phyloP scores from a whole-genome alignment of 805 yeast genomes.

The Yarrowia sp. region DNA sequence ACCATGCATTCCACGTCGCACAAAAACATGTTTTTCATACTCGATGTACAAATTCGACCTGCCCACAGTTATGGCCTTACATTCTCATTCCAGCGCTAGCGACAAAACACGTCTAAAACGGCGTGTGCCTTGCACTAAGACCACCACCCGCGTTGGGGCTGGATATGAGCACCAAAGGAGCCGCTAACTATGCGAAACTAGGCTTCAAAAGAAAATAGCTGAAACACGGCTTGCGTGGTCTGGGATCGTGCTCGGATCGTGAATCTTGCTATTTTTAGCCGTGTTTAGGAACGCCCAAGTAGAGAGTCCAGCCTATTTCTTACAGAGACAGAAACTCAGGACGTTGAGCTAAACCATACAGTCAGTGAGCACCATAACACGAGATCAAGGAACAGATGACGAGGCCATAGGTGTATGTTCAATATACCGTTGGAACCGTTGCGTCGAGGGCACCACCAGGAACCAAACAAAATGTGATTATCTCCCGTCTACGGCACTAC shows the following conservation, averaged over 20 bases:
- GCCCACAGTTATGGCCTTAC: background rate
- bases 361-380: background rate
- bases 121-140: no score
- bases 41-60: background rate
- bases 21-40: no score
- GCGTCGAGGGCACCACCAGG: no score
- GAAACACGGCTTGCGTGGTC: background rate
- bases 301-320: no score
- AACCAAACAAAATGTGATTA: no score
- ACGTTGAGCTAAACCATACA: conserved; percentile 18
- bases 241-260: background rate
- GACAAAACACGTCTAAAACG: background rate
- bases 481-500: no score
- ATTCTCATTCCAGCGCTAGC: background rate
- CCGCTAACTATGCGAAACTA: background rate
- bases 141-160: background rate
- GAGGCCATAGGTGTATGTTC: no score
- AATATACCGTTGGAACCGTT: no score
- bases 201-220: background rate
- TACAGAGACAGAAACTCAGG: no score
- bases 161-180: background rate
- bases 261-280: conserved; percentile 16
- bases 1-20: no score
- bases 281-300: background rate
- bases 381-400: background rate